phyloP scores from a whole-genome alignment of 371 early-diverging fungal species.

The Mortierella sp. region DNA sequence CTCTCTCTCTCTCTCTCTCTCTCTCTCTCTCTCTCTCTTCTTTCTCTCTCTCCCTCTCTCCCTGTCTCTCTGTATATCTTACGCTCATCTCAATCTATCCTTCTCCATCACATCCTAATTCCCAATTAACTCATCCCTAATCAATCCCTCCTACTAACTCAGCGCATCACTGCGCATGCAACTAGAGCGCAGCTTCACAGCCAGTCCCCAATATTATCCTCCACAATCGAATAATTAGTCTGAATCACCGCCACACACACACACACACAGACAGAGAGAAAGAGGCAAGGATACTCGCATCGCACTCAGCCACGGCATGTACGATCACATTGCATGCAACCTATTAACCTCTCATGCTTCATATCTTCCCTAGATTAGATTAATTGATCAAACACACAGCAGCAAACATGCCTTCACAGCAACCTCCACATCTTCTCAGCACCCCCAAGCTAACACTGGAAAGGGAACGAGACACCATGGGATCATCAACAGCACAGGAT shows the following conservation, averaged over 20 bases:
- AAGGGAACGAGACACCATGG: constrained; percentile 24
- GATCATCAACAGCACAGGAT: constrained; percentile 14
- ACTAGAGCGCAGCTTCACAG: too few relatives aligned
- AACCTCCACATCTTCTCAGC: constrained; percentile 27
- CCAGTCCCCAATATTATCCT: too few relatives aligned
- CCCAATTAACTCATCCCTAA: not conserved
- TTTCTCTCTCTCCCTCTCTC: not conserved
- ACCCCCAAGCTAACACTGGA: constrained; percentile 26
- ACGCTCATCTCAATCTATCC: not conserved
- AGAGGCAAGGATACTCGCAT: not conserved
- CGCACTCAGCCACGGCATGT: not conserved
- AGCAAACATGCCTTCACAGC: constrained; percentile 29
- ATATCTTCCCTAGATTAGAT: not conserved
- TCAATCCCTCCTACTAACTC: not conserved
- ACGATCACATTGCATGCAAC: too few relatives aligned
- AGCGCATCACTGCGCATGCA: not conserved
- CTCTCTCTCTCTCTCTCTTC: not conserved
- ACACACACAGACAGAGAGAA: too few relatives aligned
- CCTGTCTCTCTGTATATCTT: not conserved
- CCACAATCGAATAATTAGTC: too few relatives aligned
- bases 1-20: not conserved
- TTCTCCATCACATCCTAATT: not conserved
- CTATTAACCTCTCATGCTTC: not conserved
- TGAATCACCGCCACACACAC: too few relatives aligned
- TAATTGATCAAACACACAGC: not conserved